A percentile compares a stretch with the other conserved stretches of the same genome.
phyloP scores from a whole-genome alignment of 2,329 filamentous ascomycete genomes.

The Venturia pyrina region DNA sequence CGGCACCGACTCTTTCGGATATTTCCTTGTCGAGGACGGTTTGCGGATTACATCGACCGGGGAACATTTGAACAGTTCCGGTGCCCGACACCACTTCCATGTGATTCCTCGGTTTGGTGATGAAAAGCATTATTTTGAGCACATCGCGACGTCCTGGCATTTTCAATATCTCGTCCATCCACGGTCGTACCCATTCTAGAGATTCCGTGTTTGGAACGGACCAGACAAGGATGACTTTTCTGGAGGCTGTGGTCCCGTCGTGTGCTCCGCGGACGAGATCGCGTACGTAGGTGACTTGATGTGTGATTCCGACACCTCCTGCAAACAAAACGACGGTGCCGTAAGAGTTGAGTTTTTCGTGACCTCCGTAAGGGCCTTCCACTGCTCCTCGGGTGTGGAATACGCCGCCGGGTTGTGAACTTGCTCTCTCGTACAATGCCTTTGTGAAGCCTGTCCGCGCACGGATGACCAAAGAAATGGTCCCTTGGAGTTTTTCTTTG shows the following conservation, averaged over 20 bases:
- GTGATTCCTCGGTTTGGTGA: conserved; percentile 48
- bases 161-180: conserved; percentile 55
- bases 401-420: conserved; percentile 36
- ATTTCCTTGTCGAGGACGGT: conserved; percentile 49
- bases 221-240: conserved; percentile 67
- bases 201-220: conserved; percentile 63
- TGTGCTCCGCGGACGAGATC: conserved; percentile 60
- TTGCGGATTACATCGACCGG: conserved; percentile 46
- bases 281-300: conserved; percentile 65
- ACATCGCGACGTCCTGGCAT: conserved; percentile 50
- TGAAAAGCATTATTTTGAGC: conserved; percentile 51
- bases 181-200: conserved; percentile 53
- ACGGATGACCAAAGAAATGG: conserved; percentile 62
- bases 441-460: conserved; percentile 65
- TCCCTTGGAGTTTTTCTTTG: conserved; percentile 12
- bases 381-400: conserved; percentile 56
- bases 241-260: conserved; percentile 59
- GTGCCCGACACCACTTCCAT: conserved; percentile 47
- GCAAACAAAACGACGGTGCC: conserved; percentile 72
- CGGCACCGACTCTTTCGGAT: conserved; percentile 44
- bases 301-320: conserved; percentile 71
- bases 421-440: conserved; percentile 54
- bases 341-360: conserved; percentile 62
- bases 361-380: conserved; percentile 67
- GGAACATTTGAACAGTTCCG: conserved; percentile 50